phyloP scores from a whole-genome alignment of 179 eudicot genomes.

The Actinidia polygama region DNA sequence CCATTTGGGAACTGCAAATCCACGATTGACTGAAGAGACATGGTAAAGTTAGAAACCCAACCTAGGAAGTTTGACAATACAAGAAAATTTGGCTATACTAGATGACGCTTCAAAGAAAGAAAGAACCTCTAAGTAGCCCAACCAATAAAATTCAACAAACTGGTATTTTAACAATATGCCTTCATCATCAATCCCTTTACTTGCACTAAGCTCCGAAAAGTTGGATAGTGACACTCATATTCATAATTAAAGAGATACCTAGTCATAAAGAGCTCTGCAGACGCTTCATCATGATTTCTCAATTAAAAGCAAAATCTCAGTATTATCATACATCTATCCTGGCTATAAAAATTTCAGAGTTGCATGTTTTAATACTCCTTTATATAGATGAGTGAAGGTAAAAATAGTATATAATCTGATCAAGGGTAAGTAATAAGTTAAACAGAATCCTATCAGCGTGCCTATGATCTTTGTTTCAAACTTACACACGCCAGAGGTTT shows the following conservation, averaged over 20 bases:
- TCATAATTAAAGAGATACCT: background rate
- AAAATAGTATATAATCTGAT: background rate
- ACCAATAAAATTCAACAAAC: no score
- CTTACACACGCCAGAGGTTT: conserved; percentile 96
- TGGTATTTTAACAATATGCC: background rate
- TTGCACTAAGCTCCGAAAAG: background rate
- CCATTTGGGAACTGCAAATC: conserved; percentile 98
- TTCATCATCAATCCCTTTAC: background rate
- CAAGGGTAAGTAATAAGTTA: background rate
- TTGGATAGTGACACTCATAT: background rate
- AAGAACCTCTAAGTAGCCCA: conserved; percentile 1
- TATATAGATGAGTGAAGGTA: background rate
- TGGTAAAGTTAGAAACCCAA: conserved; percentile 21
- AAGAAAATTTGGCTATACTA: background rate
- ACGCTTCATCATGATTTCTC: background rate
- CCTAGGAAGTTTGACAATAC: background rate
- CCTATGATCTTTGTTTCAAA: conserved; percentile 11
- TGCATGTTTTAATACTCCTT: background rate
- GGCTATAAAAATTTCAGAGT: background rate
- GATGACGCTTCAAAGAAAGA: background rate
- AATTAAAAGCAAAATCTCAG: background rate
- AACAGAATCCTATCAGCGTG: conserved; percentile 6
- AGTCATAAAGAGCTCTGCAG: background rate
- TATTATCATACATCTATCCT: background rate
- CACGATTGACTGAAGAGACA: conserved; percentile 83